Conservation (phyloP, 345 rosid species). For the Crucihimalaya himalaica region DNA sequence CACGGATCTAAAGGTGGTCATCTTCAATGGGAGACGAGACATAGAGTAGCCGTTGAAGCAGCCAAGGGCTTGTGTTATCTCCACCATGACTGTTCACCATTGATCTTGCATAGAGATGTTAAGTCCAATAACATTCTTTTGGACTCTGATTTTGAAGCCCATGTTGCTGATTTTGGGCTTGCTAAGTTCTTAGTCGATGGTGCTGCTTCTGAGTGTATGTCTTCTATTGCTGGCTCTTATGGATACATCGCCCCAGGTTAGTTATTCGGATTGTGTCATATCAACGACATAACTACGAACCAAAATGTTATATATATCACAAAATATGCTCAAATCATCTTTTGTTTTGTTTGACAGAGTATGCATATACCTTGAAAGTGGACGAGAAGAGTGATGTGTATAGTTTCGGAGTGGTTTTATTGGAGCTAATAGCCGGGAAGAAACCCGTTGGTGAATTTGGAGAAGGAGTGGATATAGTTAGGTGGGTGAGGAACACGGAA, state of each 20-base stretch:
- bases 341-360: constrained; percentile 45
- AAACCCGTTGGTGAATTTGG: constrained; percentile 93
- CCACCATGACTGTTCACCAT: constrained; percentile 90
- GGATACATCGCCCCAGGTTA: constrained; percentile 97
- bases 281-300: background rate
- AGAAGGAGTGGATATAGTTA: constrained; percentile 93
- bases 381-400: constrained; percentile 95
- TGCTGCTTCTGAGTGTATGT: constrained; percentile 90
- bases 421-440: constrained; percentile 82
- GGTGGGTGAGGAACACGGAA: constrained; percentile 78
- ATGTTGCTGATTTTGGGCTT: constrained; percentile 92
- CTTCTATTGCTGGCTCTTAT: constrained; percentile 84
- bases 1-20: constrained; percentile 90
- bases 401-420: constrained; percentile 81
- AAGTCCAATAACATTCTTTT: constrained; percentile 87
- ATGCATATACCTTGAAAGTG: constrained; percentile 85
- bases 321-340: background rate
- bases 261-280: background rate
- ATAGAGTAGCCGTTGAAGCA: constrained; percentile 69
- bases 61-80: constrained; percentile 88
- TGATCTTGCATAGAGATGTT: constrained; percentile 90
- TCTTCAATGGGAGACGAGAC: constrained; percentile 79
- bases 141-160: constrained; percentile 81
- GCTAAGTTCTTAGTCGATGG: constrained; percentile 87
- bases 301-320: background rate